A percentile compares a stretch with the other conserved stretches of the same genome.
These are phyloP conservation scores for Aspergillus nanangensis DNA, from an alignment of 495 filamentous ascomycete genomes.

Conservation along the genomic window DNA sequence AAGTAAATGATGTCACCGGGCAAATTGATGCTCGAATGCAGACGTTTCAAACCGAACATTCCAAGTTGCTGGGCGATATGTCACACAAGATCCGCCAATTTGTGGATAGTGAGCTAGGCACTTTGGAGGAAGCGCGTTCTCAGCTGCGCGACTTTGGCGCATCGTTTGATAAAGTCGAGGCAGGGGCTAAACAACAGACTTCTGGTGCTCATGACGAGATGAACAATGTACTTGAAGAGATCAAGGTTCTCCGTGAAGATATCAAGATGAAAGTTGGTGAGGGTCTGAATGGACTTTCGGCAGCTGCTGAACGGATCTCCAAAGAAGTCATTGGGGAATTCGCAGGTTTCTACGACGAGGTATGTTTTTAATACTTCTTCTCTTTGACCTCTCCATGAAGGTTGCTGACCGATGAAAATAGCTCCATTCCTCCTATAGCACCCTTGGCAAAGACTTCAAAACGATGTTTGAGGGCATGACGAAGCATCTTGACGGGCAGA, in stretches of 20 bases:
- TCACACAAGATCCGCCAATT: conserved; percentile 68
- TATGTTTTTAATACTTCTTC: conserved; percentile 18
- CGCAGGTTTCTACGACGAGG: conserved; percentile 70
- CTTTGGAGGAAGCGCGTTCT: conserved; percentile 59
- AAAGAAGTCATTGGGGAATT: conserved; percentile 89
- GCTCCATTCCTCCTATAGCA: conserved; percentile 80
- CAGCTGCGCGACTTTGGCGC: conserved; percentile 64
- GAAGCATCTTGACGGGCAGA: conserved; percentile 70
- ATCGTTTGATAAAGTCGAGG: conserved; percentile 60
- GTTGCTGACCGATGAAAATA: conserved; percentile 25
- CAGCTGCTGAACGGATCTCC: conserved; percentile 81
- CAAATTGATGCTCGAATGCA: conserved; percentile 69
- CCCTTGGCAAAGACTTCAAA: conserved; percentile 87
- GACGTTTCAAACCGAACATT: conserved; percentile 64
- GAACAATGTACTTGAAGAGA: conserved; percentile 87
- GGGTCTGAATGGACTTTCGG: conserved; percentile 78
- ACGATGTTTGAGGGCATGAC: conserved; percentile 75
- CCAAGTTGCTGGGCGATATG: conserved; percentile 59
- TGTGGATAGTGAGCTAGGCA: conserved; percentile 64
- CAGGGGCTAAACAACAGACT: conserved; percentile 63
- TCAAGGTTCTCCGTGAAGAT: conserved; percentile 79
- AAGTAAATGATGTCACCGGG: conserved; percentile 69
- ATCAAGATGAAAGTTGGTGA: conserved; percentile 82
- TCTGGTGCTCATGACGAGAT: conserved; percentile 75
- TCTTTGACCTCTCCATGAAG: neutral